These are phyloP conservation scores for Cinnamomum chago DNA, from an alignment of 164 flowering plant species.

Conservation along the genomic window DNA sequence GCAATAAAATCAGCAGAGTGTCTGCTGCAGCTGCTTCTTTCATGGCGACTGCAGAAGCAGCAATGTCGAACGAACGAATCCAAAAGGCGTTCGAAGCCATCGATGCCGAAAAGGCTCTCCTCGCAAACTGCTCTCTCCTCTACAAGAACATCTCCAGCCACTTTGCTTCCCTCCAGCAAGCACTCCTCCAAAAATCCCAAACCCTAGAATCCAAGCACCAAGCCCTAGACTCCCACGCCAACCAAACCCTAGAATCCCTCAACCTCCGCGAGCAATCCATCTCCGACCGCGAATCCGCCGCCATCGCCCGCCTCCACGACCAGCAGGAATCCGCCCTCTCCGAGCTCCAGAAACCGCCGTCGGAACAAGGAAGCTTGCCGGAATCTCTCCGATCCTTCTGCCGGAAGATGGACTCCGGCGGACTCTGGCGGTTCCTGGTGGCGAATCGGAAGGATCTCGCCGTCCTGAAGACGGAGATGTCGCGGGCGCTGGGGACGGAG, in stretches of 20 bases:
- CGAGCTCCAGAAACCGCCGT: conserved; percentile 22
- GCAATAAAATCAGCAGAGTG: too few relatives aligned
- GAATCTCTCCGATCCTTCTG: conserved; percentile 31
- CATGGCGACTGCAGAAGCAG: conserved; percentile 9
- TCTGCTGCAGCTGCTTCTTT: background rate
- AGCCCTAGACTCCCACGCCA: conserved; percentile 31
- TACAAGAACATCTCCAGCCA: conserved; percentile 40
- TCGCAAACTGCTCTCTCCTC: conserved; percentile 36
- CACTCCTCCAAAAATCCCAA: conserved; percentile 30
- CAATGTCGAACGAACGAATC: background rate
- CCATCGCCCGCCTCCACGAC: conserved; percentile 28
- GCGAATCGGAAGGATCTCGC: conserved; percentile 43
- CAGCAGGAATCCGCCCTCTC: conserved; percentile 30
- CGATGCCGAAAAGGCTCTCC: conserved; percentile 32
- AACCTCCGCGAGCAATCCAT: conserved; percentile 38
- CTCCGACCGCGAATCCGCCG: conserved; percentile 39
- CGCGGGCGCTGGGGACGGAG: conserved; percentile 23
- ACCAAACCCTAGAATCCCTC: conserved; percentile 34
- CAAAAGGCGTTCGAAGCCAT: conserved; percentile 18
- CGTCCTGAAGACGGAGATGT: conserved; percentile 30
- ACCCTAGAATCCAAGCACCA: conserved; percentile 39
- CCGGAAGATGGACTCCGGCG: conserved; percentile 40
- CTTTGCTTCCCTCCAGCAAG: conserved; percentile 33
- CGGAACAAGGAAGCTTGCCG: conserved; percentile 4
- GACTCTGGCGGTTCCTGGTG: conserved; percentile 37